A percentile compares a stretch with the other conserved stretches of the same genome.
Conservation (phyloP, 1,284 basidiomycete genomes). For the Fomitopsis palustris region DNA sequence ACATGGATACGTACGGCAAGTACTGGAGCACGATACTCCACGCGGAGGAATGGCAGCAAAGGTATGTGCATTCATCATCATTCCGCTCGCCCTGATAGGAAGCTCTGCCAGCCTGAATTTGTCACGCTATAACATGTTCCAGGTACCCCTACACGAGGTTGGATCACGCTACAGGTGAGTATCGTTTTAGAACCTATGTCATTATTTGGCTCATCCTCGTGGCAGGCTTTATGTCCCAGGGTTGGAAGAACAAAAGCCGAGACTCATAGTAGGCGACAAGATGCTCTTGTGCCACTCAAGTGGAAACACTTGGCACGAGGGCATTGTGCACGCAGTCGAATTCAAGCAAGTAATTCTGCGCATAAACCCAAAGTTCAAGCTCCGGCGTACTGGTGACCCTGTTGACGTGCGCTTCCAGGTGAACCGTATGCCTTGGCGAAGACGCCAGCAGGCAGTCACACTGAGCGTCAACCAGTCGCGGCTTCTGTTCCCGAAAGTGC, state of each 20-base stretch:
- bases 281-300: slow-evolving; percentile 47
- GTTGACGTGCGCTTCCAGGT: slow-evolving; percentile 53
- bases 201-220: background rate
- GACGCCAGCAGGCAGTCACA: slow-evolving; percentile 55
- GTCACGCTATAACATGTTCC: slow-evolving; percentile 41
- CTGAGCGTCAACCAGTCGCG: slow-evolving; percentile 36
- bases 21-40: slow-evolving; percentile 52
- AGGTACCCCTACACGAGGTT: too few relatives aligned
- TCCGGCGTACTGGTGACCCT: slow-evolving; percentile 9
- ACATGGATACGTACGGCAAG: slow-evolving; percentile 39
- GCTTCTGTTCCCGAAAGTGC: slow-evolving; percentile 36
- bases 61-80: background rate
- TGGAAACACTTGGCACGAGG: slow-evolving; percentile 48
- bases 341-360: slow-evolving; percentile 48
- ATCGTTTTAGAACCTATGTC: slow-evolving; percentile 31
- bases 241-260: slow-evolving; percentile 41
- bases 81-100: too few relatives aligned
- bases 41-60: slow-evolving; percentile 47
- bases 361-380: slow-evolving; percentile 44
- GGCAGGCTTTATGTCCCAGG: slow-evolving; percentile 53
- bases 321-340: slow-evolving; percentile 48
- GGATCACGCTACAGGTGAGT: too few relatives aligned
- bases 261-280: slow-evolving; percentile 39
- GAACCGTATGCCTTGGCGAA: slow-evolving; percentile 46
- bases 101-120: slow-evolving; percentile 43